Conservation (phyloP, 2,329 filamentous ascomycete species). For the Clarireedia paspali region DNA sequence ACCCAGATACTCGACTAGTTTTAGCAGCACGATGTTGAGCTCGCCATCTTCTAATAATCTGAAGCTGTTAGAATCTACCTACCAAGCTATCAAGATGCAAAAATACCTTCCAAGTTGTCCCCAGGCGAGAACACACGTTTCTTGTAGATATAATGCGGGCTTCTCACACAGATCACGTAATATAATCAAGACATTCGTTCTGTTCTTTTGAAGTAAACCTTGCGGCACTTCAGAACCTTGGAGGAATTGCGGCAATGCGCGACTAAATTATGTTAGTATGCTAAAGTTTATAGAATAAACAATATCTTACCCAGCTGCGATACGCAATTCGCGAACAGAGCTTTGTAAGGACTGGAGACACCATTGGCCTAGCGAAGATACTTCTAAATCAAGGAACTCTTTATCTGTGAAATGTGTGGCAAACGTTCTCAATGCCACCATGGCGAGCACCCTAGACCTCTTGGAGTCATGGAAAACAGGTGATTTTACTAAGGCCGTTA, state of each 20-base stretch:
- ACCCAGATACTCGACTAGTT: constrained; percentile 80
- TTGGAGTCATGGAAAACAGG: constrained; percentile 44
- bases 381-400: constrained; percentile 57
- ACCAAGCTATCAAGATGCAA: background rate
- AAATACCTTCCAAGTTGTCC: constrained; percentile 68
- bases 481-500: constrained; percentile 38
- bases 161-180: constrained; percentile 67
- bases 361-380: constrained; percentile 66
- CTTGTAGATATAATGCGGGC: constrained; percentile 59
- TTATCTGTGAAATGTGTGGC: constrained; percentile 56
- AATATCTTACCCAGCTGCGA: constrained; percentile 58
- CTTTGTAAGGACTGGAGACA: constrained; percentile 76
- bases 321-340: constrained; percentile 74
- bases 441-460: constrained; percentile 59
- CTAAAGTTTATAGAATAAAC: background rate
- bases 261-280: constrained; percentile 34
- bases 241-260: constrained; percentile 60
- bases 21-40: constrained; percentile 76
- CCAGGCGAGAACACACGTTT: constrained; percentile 80
- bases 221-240: constrained; percentile 32
- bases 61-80: constrained; percentile 8
- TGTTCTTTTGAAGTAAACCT: constrained; percentile 50
- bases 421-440: constrained; percentile 63
- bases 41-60: constrained; percentile 71
- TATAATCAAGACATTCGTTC: constrained; percentile 61